These are phyloP conservation scores for Actinidia polygama DNA, from an alignment of 179 eudicot species.

Conservation along the genomic window DNA sequence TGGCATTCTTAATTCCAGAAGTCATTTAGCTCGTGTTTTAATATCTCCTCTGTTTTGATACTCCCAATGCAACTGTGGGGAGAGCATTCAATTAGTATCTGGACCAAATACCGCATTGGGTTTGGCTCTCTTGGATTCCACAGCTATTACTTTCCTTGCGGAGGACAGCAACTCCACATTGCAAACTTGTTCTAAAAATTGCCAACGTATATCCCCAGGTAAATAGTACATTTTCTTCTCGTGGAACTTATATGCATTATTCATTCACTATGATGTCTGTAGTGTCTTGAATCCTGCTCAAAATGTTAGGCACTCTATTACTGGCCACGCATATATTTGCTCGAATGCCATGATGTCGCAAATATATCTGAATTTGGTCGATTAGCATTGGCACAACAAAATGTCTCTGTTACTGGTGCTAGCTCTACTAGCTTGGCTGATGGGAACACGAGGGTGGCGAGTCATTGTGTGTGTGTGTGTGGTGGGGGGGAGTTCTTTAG, in stretches of 20 bases:
- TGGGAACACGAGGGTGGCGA: conserved; percentile 55
- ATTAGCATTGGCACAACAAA: conserved; percentile 84
- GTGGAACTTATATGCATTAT: background rate
- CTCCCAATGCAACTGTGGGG: conserved; percentile 92
- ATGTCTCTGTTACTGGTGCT: conserved; percentile 41
- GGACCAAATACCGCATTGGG: conserved; percentile 92
- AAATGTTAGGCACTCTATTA: conserved; percentile 88
- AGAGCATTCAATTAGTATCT: conserved; percentile 89
- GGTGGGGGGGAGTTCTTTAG: conserved; percentile 43
- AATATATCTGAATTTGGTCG: conserved; percentile 89
- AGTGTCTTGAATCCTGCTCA: conserved; percentile 1
- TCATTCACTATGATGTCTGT: background rate
- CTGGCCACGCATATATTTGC: conserved; percentile 97
- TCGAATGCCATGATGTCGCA: conserved; percentile 98
- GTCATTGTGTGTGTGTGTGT: too few species aligned
- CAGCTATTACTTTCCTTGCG: conserved; percentile 94
- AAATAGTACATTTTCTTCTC: conserved; percentile 18
- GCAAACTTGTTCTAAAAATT: conserved; percentile 91
- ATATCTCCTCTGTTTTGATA: conserved; percentile 96
- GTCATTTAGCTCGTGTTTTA: conserved; percentile 93
- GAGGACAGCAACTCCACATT: conserved; percentile 91
- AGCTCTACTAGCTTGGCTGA: conserved; percentile 56
- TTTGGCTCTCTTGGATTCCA: conserved; percentile 99
- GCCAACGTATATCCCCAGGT: conserved; percentile 98
- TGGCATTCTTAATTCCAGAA: conserved; percentile 92